Evolutionary conservation across 2,329 filamentous ascomycete genomes (phyloP).

Genomic region (Apiospora arundinis): DNA sequence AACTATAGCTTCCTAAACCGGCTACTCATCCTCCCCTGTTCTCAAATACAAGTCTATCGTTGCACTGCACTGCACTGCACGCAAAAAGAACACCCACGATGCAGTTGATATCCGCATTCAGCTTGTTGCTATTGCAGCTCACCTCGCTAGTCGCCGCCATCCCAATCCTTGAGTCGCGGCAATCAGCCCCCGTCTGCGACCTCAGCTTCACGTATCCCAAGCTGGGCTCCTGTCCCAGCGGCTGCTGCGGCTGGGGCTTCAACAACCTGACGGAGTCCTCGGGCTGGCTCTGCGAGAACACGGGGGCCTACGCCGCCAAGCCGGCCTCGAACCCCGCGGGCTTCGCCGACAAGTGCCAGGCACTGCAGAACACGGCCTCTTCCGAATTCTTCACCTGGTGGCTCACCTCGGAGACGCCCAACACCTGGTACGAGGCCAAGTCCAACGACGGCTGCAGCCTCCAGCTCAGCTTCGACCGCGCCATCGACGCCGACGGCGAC

Average conservation of each 20-base stretch:
- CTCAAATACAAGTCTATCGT: no score
- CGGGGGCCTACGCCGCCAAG: neutral
- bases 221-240: neutral
- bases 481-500: conserved; percentile 5
- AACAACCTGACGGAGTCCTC: neutral
- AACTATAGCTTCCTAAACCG: neutral
- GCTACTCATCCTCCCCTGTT: neutral
- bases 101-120: neutral
- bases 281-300: neutral
- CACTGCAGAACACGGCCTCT: neutral
- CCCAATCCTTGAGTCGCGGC: neutral
- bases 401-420: neutral
- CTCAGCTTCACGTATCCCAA: neutral
- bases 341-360: neutral
- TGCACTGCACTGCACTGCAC: neutral
- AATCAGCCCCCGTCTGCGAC: neutral
- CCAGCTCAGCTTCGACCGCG: conserved; percentile 1
- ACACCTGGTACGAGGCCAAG: neutral
- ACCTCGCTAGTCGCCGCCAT: neutral
- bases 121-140: conserved; percentile 17
- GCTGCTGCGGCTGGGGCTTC: conserved; percentile 20
- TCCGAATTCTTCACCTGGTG: neutral
- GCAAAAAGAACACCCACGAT: conserved; percentile 2
- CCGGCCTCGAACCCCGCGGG: neutral
- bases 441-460: conserved; percentile 15